Evolutionary conservation across 148 eudicot genomes (phyloP), one percentile per base, ranked within the genome.

Genomic region (Rhododendron ferrugineum): DNA sequence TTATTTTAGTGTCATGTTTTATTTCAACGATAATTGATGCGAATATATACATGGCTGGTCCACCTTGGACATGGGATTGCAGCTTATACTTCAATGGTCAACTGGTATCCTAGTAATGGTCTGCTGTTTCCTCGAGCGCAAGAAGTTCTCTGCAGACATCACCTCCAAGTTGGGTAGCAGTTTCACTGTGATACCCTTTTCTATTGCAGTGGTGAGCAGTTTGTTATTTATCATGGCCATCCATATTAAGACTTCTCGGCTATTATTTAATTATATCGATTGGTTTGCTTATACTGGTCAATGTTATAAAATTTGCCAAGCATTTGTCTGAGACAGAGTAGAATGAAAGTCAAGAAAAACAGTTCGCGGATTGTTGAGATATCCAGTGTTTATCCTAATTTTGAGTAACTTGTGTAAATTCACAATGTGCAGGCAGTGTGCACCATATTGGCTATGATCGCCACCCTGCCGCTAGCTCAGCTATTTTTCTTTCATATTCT

Each of bases 401-500:
- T 20, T 14, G 1, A 78, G 40, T 68, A 70, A 87, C 49, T 30
- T 75, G 44, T 44, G 66, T 37, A 34, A 26, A n/a, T 58, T 66
- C 80, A 46, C 52, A 40, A 40, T 80, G 68, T 84, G 85, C 95
- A 97, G 99, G 98, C 92, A 36, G 88, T 93, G 26, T 97, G 99
- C 88, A 95, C 98, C 85, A 80, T 94, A 79, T 89, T 97, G 92
- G 98, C 99, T 46, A 97, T 95, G 99, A 88, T 94, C 84, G 99
- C 98, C 9, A 97, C 95, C 77, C 91, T 97, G 86, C 99, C 98
- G 6, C 87, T 97, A 68, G 96, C 90, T 82, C 99, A 97, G 87
- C 99, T 97, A 83, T 97, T 97, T 94, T 95, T 95, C 93, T 97
- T 97, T 90, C 99, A 97, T 90, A 92, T 97, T 86, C 98, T 97